These are phyloP conservation scores for Persicaria maculosa DNA, from an alignment of 148 eudicot species.

Conservation along the genomic window DNA sequence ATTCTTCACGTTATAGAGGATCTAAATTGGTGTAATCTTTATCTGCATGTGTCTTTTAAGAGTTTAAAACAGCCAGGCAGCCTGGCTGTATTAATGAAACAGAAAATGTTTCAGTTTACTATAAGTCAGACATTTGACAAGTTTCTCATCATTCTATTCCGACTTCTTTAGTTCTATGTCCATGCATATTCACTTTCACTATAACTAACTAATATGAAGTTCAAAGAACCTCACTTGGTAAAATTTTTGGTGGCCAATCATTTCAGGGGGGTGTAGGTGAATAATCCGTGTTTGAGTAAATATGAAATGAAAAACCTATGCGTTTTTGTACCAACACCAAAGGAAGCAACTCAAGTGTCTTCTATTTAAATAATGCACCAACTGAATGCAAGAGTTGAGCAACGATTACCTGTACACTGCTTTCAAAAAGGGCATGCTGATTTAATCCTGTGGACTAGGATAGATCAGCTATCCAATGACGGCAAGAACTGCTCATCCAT, in stretches of 20 bases:
- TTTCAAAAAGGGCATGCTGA: slow-evolving; percentile 33
- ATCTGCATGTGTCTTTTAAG: not conserved
- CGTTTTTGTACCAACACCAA: not conserved
- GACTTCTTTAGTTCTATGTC: not conserved
- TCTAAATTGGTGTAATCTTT: not conserved
- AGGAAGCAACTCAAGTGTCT: not conserved
- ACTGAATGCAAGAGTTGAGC: not conserved
- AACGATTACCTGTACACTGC: slow-evolving; percentile 55
- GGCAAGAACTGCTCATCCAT: slow-evolving; percentile 9
- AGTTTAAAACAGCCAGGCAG: not conserved
- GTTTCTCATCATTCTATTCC: not conserved
- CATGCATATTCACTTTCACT: not conserved
- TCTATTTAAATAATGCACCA: not conserved
- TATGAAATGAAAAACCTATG: not conserved
- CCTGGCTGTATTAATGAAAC: too few species aligned
- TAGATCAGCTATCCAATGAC: slow-evolving; percentile 28
- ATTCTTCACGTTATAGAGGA: not conserved
- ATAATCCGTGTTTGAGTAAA: not conserved
- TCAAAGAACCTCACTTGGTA: not conserved
- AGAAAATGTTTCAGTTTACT: not conserved
- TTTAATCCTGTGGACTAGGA: slow-evolving; percentile 19
- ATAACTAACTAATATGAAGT: not conserved
- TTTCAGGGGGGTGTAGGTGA: not conserved
- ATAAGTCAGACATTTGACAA: not conserved
- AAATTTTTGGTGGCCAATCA: not conserved